Conservation (phyloP, 2,329 filamentous ascomycete genomes). For the Xylariomycetidae sp. region DNA sequence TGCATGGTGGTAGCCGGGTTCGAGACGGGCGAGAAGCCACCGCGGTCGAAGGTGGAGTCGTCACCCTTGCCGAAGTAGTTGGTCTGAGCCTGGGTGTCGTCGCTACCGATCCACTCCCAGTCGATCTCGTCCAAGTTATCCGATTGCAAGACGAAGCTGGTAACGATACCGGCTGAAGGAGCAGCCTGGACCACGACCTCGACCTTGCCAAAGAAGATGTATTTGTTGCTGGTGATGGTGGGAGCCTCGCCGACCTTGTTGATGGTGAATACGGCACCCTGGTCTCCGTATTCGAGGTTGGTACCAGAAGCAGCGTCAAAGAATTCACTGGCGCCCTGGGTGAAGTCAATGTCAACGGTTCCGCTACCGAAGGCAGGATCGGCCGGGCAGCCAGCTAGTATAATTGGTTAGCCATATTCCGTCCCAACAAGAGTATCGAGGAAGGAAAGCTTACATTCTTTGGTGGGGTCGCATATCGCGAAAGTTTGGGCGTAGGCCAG, state of each 20-base stretch:
- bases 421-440: neutral
- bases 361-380: conserved; percentile 67
- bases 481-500: conserved; percentile 48
- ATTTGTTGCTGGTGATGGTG: conserved; percentile 72
- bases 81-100: conserved; percentile 69
- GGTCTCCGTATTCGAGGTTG: conserved; percentile 37
- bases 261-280: conserved; percentile 60
- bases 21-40: conserved; percentile 52
- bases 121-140: conserved; percentile 92
- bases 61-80: conserved; percentile 78
- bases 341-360: conserved; percentile 64
- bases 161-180: conserved; percentile 79
- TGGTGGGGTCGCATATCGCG: conserved; percentile 49
- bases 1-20: conserved; percentile 50
- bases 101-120: conserved; percentile 88
- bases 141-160: conserved; percentile 82
- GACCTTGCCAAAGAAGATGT: conserved; percentile 94
- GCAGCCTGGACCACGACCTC: conserved; percentile 75
- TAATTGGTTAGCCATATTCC: conserved; percentile 13
- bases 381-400: conserved; percentile 54
- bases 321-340: conserved; percentile 57
- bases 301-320: conserved; percentile 44
- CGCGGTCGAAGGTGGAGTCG: conserved; percentile 63
- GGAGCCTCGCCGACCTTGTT: conserved; percentile 58
- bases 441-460: conserved; percentile 38